Conservation (phyloP, 768 basidiomycete species). For the Phylloporus sp. region DNA sequence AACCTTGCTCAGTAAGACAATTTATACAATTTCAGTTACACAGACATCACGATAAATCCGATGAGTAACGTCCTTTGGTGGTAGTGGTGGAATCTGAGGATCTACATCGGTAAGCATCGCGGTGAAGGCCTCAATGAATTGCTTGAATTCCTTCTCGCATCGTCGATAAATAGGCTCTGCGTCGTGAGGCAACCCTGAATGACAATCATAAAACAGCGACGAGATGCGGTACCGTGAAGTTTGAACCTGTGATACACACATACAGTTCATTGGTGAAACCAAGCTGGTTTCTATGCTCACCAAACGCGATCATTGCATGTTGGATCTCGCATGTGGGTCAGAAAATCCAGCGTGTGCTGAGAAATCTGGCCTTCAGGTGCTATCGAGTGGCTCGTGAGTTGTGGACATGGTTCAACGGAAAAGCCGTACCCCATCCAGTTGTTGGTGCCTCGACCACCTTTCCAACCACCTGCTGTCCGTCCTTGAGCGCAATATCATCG, state of each 20-base stretch:
- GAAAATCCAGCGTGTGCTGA: conserved; percentile 78
- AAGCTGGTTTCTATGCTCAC: conserved; percentile 35
- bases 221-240: conserved; percentile 52
- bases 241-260: conserved; percentile 62
- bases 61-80: conserved; percentile 88
- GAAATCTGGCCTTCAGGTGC: conserved; percentile 87
- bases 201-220: not conserved
- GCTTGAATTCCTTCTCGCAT: conserved; percentile 88
- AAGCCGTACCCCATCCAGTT: conserved; percentile 62
- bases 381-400: conserved; percentile 23
- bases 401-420: not conserved
- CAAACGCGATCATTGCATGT: conserved; percentile 82
- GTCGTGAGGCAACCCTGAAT: not conserved
- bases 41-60: conserved; percentile 87
- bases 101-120: conserved; percentile 68
- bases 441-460: conserved; percentile 77
- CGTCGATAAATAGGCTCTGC: conserved; percentile 33
- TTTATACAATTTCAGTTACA: not conserved
- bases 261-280: not conserved
- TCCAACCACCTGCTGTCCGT: conserved; percentile 71
- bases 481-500: conserved; percentile 45
- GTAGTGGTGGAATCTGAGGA: conserved; percentile 79
- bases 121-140: conserved; percentile 72
- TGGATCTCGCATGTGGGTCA: conserved; percentile 65
- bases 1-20: conserved; percentile 3